phyloP scores from a whole-genome alignment of 179 eudicot genomes.

The Silene noctiflora region DNA sequence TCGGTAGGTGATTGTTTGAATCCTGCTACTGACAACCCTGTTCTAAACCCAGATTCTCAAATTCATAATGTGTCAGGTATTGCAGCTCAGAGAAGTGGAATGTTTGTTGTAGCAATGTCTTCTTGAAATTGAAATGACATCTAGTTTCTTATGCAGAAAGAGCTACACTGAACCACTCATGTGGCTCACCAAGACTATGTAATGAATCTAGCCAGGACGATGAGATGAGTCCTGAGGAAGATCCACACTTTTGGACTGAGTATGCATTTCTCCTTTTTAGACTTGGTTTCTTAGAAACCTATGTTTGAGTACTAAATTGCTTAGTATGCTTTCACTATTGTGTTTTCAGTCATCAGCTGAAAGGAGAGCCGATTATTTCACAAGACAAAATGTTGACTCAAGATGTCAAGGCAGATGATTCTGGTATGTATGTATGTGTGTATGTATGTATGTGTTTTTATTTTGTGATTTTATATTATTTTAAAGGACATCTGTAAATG shows the following conservation, averaged over 20 bases:
- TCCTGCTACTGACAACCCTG: constrained; percentile 28
- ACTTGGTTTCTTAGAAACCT: background rate
- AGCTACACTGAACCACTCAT: constrained; percentile 29
- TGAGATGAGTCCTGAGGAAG: constrained; percentile 31
- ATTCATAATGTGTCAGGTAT: constrained; percentile 29
- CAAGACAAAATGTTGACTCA: constrained; percentile 19
- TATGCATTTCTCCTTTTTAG: constrained; percentile 25
- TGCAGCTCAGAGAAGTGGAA: constrained; percentile 4
- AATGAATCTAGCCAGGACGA: constrained; percentile 25
- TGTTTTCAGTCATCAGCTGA: constrained; percentile 42
- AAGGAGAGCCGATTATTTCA: constrained; percentile 25
- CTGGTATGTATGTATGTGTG: constrained; percentile 17
- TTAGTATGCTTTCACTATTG: constrained; percentile 4
- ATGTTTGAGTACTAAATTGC: constrained; percentile 9
- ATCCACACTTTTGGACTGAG: constrained; percentile 32
- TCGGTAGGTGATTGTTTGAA: constrained; percentile 32
- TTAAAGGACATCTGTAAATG: background rate
- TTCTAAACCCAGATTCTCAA: constrained; percentile 16
- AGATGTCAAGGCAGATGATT: constrained; percentile 22
- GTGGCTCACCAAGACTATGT: constrained; percentile 21
- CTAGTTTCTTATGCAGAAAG: constrained; percentile 36
- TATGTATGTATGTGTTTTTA: too few species aligned
- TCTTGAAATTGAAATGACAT: constrained; percentile 8
- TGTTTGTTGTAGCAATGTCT: constrained; percentile 16
- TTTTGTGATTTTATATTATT: too few species aligned